These are phyloP conservation scores for Talaromyces pinophilus DNA, from an alignment of 2,329 filamentous ascomycete genomes.

Conservation along the genomic window DNA sequence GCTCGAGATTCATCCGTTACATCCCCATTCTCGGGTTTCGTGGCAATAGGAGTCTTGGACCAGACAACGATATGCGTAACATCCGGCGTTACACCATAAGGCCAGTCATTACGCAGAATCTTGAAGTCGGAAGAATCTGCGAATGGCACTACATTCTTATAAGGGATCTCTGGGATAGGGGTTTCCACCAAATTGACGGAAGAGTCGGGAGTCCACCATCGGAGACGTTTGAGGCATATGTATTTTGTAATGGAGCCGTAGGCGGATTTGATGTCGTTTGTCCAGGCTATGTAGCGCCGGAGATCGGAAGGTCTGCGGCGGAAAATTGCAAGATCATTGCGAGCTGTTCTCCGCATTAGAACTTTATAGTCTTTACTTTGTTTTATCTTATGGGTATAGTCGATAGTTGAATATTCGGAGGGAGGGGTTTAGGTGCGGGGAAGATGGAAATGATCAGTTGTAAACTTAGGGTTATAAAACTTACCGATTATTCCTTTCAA, in stretches of 20 bases:
- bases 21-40: slow-evolving; percentile 50
- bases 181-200: slow-evolving; percentile 30
- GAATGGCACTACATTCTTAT: slow-evolving; percentile 55
- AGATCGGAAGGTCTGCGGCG: slow-evolving; percentile 62
- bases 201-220: slow-evolving; percentile 48
- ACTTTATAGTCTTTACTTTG: neutral
- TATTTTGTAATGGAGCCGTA: slow-evolving; percentile 61
- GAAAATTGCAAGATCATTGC: slow-evolving; percentile 57
- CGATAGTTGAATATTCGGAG: neutral
- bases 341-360: slow-evolving; percentile 33
- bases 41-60: slow-evolving; percentile 54
- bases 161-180: slow-evolving; percentile 39
- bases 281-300: slow-evolving; percentile 62
- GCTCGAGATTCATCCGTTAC: slow-evolving; percentile 53
- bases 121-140: slow-evolving; percentile 56
- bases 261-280: slow-evolving; percentile 53
- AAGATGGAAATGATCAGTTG: neutral
- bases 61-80: slow-evolving; percentile 62
- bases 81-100: slow-evolving; percentile 58
- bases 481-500: slow-evolving; percentile 55
- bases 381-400: neutral
- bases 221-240: slow-evolving; percentile 57
- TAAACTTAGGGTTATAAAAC: slow-evolving; percentile 21
- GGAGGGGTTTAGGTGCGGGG: neutral
- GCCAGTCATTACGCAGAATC: slow-evolving; percentile 64